These are phyloP conservation scores for Fusarium sambucinum DNA, from an alignment of 2,329 filamentous ascomycete species.

Conservation along the genomic window DNA sequence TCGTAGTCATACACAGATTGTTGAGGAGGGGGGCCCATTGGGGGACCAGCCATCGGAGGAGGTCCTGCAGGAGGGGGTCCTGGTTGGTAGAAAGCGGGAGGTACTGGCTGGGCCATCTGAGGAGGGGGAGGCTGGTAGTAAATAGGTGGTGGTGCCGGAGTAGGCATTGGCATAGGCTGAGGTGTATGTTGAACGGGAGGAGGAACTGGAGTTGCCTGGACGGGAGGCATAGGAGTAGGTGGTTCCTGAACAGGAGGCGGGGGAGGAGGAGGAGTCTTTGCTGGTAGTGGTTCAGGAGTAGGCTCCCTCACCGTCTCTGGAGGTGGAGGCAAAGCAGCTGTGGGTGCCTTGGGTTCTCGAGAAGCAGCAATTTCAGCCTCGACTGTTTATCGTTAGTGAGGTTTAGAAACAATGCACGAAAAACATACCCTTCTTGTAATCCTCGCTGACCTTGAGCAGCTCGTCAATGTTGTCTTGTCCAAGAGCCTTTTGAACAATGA, in stretches of 20 bases:
- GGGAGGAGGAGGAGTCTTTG: conserved; percentile 45
- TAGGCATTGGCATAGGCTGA: conserved; percentile 15
- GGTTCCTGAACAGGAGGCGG: conserved; percentile 29
- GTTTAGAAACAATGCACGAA: fast-evolving
- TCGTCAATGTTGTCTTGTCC: conserved; percentile 93
- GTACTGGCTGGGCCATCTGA: conserved; percentile 21
- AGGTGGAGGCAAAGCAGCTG: conserved; percentile 52
- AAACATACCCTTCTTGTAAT: conserved; percentile 72
- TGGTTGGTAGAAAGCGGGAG: conserved; percentile 19
- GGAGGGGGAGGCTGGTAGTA: conserved; percentile 24
- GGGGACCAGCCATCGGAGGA: conserved; percentile 47
- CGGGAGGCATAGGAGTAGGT: conserved; percentile 43
- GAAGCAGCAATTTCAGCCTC: conserved; percentile 36
- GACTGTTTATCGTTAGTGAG: conserved; percentile 21
- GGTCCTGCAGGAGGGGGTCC: conserved; percentile 12
- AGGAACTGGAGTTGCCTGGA: conserved; percentile 50
- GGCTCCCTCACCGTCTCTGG: conserved; percentile 48
- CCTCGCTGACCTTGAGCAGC: conserved; percentile 83
- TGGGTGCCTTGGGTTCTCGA: conserved; percentile 18
- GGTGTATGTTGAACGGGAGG: conserved; percentile 54
- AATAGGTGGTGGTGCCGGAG: background rate
- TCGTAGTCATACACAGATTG: conserved; percentile 57
- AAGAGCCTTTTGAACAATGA: conserved; percentile 85
- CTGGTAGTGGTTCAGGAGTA: conserved; percentile 53
- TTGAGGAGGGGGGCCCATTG: conserved; percentile 48